Percentiles rank a stretch among this genome's conserved stretches.
Conservation (phyloP, 2,329 filamentous ascomycete species). For the Bimuria novae-zelandiae region DNA sequence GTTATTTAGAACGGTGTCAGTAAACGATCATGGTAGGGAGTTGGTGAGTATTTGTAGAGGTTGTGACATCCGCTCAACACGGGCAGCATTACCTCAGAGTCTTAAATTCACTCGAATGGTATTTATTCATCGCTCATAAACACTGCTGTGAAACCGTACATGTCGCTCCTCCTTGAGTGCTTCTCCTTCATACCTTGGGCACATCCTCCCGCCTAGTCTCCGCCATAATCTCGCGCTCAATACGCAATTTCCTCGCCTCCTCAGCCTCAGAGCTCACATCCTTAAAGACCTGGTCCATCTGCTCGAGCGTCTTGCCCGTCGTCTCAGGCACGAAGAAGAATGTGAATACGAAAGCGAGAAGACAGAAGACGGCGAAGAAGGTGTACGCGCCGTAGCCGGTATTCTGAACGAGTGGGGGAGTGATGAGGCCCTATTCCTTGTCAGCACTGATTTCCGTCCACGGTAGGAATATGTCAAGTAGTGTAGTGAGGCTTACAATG, state of each 20-base stretch:
- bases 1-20: no score
- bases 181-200: background rate
- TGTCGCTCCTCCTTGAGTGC: no score
- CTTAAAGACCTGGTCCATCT: slow-evolving; percentile 47
- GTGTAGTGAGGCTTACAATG: slow-evolving; percentile 48
- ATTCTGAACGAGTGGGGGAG: slow-evolving; percentile 65
- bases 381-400: slow-evolving; percentile 53
- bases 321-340: slow-evolving; percentile 44
- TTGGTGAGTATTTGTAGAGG: no score
- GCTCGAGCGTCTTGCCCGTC: slow-evolving; percentile 38
- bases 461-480: background rate
- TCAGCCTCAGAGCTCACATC: slow-evolving; percentile 43
- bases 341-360: slow-evolving; percentile 40
- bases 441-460: slow-evolving; percentile 43
- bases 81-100: no score
- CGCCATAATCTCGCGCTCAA: slow-evolving; percentile 37
- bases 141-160: no score
- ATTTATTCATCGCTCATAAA: no score
- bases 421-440: slow-evolving; percentile 61
- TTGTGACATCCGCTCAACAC: no score
- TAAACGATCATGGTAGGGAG: no score
- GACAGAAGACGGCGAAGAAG: slow-evolving; percentile 46
- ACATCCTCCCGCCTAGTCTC: slow-evolving; percentile 17
- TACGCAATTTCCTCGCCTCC: slow-evolving; percentile 36
- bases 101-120: no score